Evolutionary conservation across 2,329 filamentous ascomycete genomes (phyloP), one percentile per base, ranked within the genome.

Genomic region (Fusarium sp.): DNA sequence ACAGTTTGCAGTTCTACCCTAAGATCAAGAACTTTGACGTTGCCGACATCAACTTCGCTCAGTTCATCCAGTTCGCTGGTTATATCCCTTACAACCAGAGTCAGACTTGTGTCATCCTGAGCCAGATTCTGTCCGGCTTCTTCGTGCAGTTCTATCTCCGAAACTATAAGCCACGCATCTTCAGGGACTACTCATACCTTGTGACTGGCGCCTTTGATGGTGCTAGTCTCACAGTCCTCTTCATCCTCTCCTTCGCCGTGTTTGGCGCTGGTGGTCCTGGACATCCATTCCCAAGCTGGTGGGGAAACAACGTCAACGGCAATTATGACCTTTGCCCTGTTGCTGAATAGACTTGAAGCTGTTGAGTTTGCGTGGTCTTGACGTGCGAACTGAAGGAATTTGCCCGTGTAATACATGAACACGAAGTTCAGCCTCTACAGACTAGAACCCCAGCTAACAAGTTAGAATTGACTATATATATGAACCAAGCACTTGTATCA

Each of bases 241-340:
- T 88, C 56, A 84, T 88, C 42, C 77, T 88, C 15, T 87, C 86
- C 0, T 88, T 88, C 76, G 85, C 86, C 2, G 86, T 88, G 0
- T 87, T 88, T 58, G 87, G 86, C 1, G 85, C 85, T 5, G 84
- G 85, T 33, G 84, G 84, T 0, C 63, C 69, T 2, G 75, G 82
- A 0, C 74, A 79, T 13, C 80, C 84, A 0, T 88, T 88, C 71
- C 86, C 86, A 1, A 76, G 72, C 4, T 88, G 86, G 86, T 88
- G 86, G 85, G 86, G 86, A 0, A 88, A 88, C 55, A 86, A 87
- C 33, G 77, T 69, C 0, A 75, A 83, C 27, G 85, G 85, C 3
- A 81, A 84, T 70, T 85, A 85, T 49, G 86, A 88, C 70, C 77
- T 81, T 41, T 87, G 85, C 69, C 85, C 85, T 1, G 53, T 73